Evolutionary conservation across 2,329 filamentous ascomycete genomes (phyloP).

Genomic region (Botrytis medusae): DNA sequence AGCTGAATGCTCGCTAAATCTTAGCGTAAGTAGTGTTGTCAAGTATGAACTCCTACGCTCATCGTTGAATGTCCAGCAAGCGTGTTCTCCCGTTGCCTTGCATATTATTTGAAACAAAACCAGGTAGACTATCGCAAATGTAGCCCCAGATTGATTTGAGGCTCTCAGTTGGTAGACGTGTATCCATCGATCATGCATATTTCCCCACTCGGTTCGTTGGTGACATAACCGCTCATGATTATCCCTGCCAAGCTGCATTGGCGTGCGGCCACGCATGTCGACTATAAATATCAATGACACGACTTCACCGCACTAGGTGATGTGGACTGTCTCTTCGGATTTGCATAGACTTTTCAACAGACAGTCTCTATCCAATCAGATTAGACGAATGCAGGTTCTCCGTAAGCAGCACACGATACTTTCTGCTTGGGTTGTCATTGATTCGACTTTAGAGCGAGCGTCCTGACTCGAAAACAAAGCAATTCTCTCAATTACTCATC

Average conservation of each 20-base stretch:
- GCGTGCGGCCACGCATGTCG: constrained; percentile 10
- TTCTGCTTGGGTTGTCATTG: neutral
- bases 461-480: neutral
- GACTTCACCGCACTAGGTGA: neutral
- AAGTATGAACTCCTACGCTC: neutral
- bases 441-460: neutral
- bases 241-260: neutral
- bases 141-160: neutral
- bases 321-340: neutral
- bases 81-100: neutral
- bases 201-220: constrained; percentile 7
- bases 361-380: neutral
- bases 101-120: neutral
- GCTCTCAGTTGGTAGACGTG: neutral
- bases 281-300: constrained; percentile 1
- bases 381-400: neutral
- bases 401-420: neutral
- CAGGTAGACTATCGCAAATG: neutral
- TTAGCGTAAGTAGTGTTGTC: constrained; percentile 6
- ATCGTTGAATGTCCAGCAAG: neutral
- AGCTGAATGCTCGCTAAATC: neutral
- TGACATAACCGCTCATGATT: neutral
- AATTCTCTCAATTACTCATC: neutral
- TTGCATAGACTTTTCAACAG: neutral
- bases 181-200: neutral